Percentiles rank a stretch among this genome's conserved stretches.
Conservation (phyloP, 2,329 filamentous ascomycete species). For the Mycosphaerella sp. region DNA sequence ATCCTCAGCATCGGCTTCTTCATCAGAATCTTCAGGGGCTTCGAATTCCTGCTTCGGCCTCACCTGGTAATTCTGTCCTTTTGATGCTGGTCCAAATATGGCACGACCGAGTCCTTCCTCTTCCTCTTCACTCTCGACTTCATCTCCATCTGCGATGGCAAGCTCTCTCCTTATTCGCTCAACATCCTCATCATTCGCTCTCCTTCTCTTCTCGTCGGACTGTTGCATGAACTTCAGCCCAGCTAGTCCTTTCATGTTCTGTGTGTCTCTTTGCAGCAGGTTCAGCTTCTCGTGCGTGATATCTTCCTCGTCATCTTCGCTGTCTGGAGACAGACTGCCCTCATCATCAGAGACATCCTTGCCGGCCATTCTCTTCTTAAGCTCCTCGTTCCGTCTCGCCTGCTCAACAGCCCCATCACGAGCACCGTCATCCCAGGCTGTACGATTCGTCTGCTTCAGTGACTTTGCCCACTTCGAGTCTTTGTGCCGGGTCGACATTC, state of each 20-base stretch:
- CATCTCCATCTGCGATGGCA: constrained; percentile 54
- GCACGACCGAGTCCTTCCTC: constrained; percentile 61
- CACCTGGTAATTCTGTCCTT: constrained; percentile 33
- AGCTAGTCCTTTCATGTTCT: constrained; percentile 56
- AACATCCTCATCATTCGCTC: constrained; percentile 68
- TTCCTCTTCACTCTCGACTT: constrained; percentile 47
- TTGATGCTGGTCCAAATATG: constrained; percentile 54
- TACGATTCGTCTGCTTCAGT: constrained; percentile 68
- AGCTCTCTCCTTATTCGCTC: constrained; percentile 59
- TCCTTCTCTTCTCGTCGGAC: constrained; percentile 70
- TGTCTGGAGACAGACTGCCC: constrained; percentile 46
- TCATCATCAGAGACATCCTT: constrained; percentile 48
- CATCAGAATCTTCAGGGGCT: constrained; percentile 49
- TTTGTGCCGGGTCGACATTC: constrained; percentile 77
- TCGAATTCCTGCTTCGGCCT: constrained; percentile 52
- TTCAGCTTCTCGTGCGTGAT: constrained; percentile 42
- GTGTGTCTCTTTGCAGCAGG: constrained; percentile 35
- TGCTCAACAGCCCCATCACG: constrained; percentile 71
- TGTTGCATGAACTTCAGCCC: constrained; percentile 93
- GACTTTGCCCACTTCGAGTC: constrained; percentile 92
- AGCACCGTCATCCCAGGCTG: constrained; percentile 84
- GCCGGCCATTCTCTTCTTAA: constrained; percentile 72
- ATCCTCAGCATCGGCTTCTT: constrained; percentile 34
- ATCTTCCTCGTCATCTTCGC: constrained; percentile 55
- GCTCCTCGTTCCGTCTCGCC: constrained; percentile 73